Evolutionary conservation across 495 filamentous ascomycete genomes (phyloP), one percentile per base, ranked within the genome.

Genomic region (Penicillium manginii): DNA sequence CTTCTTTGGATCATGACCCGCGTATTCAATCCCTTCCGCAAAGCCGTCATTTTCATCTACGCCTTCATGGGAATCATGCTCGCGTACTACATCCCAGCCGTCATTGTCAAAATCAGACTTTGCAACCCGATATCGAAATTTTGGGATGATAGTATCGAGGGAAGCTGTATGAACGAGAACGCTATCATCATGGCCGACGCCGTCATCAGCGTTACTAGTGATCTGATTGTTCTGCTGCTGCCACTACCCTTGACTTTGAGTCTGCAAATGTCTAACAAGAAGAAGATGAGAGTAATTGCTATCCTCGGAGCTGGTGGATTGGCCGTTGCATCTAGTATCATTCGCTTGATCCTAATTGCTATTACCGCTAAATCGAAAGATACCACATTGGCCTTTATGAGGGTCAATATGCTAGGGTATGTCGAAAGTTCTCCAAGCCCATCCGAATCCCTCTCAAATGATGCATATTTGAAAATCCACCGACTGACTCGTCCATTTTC

Each of bases 1-100:
- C 68, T 79, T 7, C 67, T 78, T 4, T 64, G 71, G 57, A 74
- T 79, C 61, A 69, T 79, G 53, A 62, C 69, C 14, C 69, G 76
- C 10, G 66, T 78, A 4, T 78, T 78, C 67, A 65, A 61, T 12
- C 70, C 74, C 2, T 73, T 65, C 60, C 64, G 62, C 26, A 68
- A 66, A 63, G 60, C 65, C 47, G 64, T 75, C 29, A 64, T 73
- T 7, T 62, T 69, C 55, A 73, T 78, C 51, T 63, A 70, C 54
- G 52, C 70, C 57, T 67, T 76, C 49, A 70, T 78, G 39, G 73
- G 58, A 18, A n/a, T 74, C 49, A 72, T 78, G 63, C 46, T 78
- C 1, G 68, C 62, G 14, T 78, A 77, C 60, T 78, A 79, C 58
- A 65, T 74, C 26, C 68, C 71, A 6, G 68, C 71, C 22, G 58